Evolutionary conservation across 768 basidiomycete genomes (phyloP).

Genomic region (Naematelia aurantialba): DNA sequence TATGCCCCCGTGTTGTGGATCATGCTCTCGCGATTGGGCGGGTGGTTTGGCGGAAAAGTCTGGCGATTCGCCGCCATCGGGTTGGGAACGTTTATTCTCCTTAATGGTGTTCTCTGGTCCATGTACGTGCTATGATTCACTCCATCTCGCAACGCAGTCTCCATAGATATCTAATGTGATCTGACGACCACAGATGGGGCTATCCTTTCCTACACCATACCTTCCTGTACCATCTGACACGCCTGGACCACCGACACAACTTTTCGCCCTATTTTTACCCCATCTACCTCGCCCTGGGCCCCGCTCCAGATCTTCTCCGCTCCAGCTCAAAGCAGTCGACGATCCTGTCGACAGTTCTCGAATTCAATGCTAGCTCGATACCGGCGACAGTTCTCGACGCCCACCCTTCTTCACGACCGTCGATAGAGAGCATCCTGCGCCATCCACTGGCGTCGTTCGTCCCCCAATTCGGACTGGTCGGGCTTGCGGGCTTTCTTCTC

Average conservation of each 20-base stretch:
- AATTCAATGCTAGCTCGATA: not conserved
- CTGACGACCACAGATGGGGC: slow-evolving; percentile 69
- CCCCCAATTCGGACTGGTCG: slow-evolving; percentile 71
- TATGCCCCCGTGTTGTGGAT: slow-evolving; percentile 77
- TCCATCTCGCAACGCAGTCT: not conserved
- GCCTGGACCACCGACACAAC: slow-evolving; percentile 95
- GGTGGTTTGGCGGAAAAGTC: slow-evolving; percentile 50
- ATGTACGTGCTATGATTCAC: slow-evolving; percentile 59
- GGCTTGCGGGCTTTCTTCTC: slow-evolving; percentile 71
- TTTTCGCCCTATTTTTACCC: slow-evolving; percentile 97
- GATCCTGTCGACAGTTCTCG: not conserved
- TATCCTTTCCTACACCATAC: slow-evolving; percentile 85
- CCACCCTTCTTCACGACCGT: slow-evolving; percentile 17
- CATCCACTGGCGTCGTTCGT: slow-evolving; percentile 76
- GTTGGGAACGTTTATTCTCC: slow-evolving; percentile 61
- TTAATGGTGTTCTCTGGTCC: slow-evolving; percentile 66
- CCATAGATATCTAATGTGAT: not conserved
- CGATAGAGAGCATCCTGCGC: slow-evolving; percentile 48
- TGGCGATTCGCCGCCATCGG: slow-evolving; percentile 68
- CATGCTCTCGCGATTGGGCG: slow-evolving; percentile 31
- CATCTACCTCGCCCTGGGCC: slow-evolving; percentile 80
- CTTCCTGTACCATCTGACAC: slow-evolving; percentile 84
- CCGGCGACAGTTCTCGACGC: not conserved
- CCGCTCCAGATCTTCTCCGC: slow-evolving; percentile 13
- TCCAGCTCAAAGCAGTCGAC: not conserved